Evolutionary conservation across 2,329 filamentous ascomycete genomes (phyloP), one percentile per base, ranked within the genome.

Genomic region (Penicillium sp.): DNA sequence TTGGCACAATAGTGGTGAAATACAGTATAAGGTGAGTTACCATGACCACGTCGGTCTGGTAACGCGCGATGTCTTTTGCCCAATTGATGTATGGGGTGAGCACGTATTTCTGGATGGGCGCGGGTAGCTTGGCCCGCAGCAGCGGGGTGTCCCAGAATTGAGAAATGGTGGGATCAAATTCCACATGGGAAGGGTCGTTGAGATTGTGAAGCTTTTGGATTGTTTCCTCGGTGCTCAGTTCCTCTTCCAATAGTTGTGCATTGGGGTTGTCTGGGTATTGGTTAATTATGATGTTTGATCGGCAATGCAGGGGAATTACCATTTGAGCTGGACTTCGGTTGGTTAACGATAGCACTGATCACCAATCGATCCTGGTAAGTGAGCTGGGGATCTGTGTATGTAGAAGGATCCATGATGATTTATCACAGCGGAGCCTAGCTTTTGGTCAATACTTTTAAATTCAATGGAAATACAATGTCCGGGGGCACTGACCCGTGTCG

Each of bases 11-110:
- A 1, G 88, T 90, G 51, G 76, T 76, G 55, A 87, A 80, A 75
- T 92, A 92, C 26, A 91, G 74, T 34, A 91, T 68, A 19, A 93
- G 78, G 69, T 93, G 89, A 0, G 87, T 90, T 52, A 92, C 71
- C 79, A 93, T 90, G 43, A 91, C 82, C 16, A 92, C 87, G 68
- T 93, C 89, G 1, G 87, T 88, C 51, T 84, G 79, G 54, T 83
- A 76, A 13, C 88, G 85, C 9, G 88, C 85, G 19, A 86, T 70
- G 2, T 67, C 71, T 39, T 76, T 77, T 1, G 83, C 87, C 65
- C 79, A 73, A 13, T 72, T 69, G 44, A 85, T 74, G 67, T 89
- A 90, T 0, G 85, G 83, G 38, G 79, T 74, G 16, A 90, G 73
- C 2, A 87, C 26, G 57, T 79, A 78, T 38, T 72, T 71, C 66